These are phyloP conservation scores for Aspergillus nanangensis DNA, from an alignment of 495 filamentous ascomycete species.

Conservation along the genomic window DNA sequence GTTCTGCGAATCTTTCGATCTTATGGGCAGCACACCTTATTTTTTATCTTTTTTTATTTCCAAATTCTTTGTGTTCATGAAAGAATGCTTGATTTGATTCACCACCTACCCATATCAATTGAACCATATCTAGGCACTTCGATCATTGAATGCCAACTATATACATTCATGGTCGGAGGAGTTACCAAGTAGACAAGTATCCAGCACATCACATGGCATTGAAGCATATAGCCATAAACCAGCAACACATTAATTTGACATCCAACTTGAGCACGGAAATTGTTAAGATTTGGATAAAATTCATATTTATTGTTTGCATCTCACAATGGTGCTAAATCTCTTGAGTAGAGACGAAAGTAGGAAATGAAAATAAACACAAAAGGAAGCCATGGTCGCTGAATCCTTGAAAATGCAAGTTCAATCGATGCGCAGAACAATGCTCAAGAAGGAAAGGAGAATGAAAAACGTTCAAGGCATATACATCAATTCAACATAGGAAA, in stretches of 20 bases:
- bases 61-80: not conserved
- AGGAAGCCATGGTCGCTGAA: constrained; percentile 28
- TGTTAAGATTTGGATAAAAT: too few relatives aligned
- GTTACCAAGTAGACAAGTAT: not conserved
- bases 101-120: too few relatives aligned
- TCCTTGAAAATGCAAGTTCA: constrained; percentile 19
- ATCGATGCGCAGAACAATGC: constrained; percentile 23
- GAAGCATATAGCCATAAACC: too few relatives aligned
- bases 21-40: too few relatives aligned
- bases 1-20: too few relatives aligned
- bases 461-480: constrained; percentile 26
- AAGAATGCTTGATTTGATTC: too few relatives aligned
- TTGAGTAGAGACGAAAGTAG: constrained; percentile 2
- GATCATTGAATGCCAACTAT: too few relatives aligned
- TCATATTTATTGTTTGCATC: not conserved
- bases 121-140: too few relatives aligned
- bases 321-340: not conserved
- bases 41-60: not conserved
- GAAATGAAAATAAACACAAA: constrained; percentile 5
- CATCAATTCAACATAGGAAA: constrained; percentile 11
- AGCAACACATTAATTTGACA: too few relatives aligned
- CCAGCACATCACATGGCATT: not conserved
- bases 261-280: too few relatives aligned
- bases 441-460: constrained; percentile 5
- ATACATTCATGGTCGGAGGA: too few relatives aligned